A percentile compares a stretch with the other conserved stretches of the same genome.
Conservation (phyloP, 2,329 filamentous ascomycete genomes). For the Amesomyces nigricolor region DNA sequence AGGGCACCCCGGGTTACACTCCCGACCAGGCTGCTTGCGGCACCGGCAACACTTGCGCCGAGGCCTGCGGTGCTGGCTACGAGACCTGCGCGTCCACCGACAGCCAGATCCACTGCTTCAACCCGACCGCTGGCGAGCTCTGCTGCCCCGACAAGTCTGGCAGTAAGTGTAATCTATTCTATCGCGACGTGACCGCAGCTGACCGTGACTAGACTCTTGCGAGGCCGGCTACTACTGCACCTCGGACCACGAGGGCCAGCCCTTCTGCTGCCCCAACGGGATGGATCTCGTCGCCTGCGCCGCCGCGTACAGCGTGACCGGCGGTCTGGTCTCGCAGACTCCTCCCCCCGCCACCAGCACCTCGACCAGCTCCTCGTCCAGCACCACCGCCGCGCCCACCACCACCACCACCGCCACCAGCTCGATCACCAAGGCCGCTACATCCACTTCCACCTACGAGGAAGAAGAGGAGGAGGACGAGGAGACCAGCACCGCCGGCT, state of each 20-base stretch:
- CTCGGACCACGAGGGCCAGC: slow-evolving; percentile 44
- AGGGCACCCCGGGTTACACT: slow-evolving; percentile 40
- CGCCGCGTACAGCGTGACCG: slow-evolving; percentile 42
- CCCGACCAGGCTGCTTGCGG: slow-evolving; percentile 45
- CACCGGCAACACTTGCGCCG: slow-evolving; percentile 46
- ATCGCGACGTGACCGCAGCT: background rate
- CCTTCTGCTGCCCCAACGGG: slow-evolving; percentile 56
- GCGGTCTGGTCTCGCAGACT: slow-evolving; percentile 44
- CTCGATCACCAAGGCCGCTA: slow-evolving; percentile 17
- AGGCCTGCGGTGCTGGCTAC: slow-evolving; percentile 49
- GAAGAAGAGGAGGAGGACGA: background rate
- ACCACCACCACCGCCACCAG: slow-evolving; percentile 15
- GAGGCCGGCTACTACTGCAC: slow-evolving; percentile 58
- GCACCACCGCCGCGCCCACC: slow-evolving; percentile 24
- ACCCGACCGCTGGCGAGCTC: slow-evolving; percentile 44
- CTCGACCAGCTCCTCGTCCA: slow-evolving; percentile 30
- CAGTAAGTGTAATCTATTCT: slow-evolving; percentile 40
- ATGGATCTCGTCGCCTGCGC: slow-evolving; percentile 52
- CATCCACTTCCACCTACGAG: slow-evolving; percentile 26
- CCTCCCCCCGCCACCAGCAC: slow-evolving; percentile 33
- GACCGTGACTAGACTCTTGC: slow-evolving; percentile 47
- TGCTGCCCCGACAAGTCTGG: slow-evolving; percentile 55
- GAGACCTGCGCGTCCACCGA: slow-evolving; percentile 46
- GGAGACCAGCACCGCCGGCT: slow-evolving; percentile 15
- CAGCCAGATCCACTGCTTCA: slow-evolving; percentile 52